Percentiles rank a stretch among this genome's conserved stretches.
Evolutionary conservation across 148 eudicot genomes (phyloP).

Genomic region (Rhododendron henanense): DNA sequence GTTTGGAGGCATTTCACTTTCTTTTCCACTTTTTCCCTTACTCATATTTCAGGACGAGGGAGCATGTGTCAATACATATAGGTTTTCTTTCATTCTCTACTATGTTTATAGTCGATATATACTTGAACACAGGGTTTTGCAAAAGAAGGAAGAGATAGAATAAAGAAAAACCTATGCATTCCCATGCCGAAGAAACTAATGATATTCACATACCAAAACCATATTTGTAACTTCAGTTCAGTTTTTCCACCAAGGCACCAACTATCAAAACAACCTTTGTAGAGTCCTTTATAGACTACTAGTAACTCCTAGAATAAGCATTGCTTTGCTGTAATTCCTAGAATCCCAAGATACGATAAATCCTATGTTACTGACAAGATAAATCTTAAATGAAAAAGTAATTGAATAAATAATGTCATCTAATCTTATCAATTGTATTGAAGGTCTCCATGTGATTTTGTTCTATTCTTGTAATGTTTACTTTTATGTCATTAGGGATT

Average conservation of each 20-base stretch:
- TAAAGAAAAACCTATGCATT: neutral
- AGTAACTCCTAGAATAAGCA: neutral
- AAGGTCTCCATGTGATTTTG: neutral
- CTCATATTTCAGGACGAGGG: neutral
- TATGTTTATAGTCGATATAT: neutral
- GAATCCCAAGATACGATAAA: neutral
- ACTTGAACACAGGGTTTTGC: neutral
- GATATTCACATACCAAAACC: neutral
- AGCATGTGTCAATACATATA: neutral
- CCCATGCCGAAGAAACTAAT: neutral
- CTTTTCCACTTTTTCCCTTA: neutral
- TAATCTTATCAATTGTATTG: no score
- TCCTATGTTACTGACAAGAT: neutral
- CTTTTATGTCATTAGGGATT: neutral
- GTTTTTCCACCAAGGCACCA: neutral
- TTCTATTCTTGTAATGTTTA: neutral
- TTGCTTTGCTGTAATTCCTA: neutral
- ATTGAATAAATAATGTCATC: neutral
- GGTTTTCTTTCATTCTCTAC: neutral
- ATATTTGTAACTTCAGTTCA: neutral
- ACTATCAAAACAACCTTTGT: neutral
- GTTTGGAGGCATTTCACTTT: neutral
- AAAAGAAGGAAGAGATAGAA: neutral
- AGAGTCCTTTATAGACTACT: neutral
- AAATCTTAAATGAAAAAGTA: no score